A percentile compares a stretch with the other conserved stretches of the same genome.
These are phyloP conservation scores for Polymyxa betae DNA, from an alignment of 208 protist species.

Conservation along the genomic window DNA sequence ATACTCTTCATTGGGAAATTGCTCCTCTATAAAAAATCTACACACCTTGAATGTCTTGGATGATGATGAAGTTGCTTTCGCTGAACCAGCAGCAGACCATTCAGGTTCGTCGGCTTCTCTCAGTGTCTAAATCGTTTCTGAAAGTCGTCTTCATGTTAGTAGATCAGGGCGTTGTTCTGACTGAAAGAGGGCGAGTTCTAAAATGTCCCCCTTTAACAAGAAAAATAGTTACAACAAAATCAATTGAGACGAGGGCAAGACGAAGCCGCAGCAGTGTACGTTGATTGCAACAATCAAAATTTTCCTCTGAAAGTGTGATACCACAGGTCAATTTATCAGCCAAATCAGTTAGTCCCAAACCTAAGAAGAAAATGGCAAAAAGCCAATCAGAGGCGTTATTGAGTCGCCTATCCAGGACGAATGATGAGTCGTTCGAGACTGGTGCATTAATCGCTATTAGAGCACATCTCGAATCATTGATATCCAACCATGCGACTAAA, in stretches of 20 bases:
- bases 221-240: not conserved
- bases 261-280: too few species aligned
- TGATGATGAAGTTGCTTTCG: constrained; percentile 30
- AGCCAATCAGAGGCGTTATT: constrained; percentile 10
- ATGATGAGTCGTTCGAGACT: constrained; percentile 17
- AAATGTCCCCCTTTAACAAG: not conserved
- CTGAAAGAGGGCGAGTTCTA: not conserved
- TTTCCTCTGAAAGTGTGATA: too few species aligned
- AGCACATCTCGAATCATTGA: not conserved
- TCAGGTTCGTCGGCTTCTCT: too few species aligned
- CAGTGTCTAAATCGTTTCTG: too few species aligned
- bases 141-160: too few species aligned
- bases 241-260: not conserved
- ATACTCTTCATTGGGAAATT: not conserved
- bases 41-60: constrained; percentile 1
- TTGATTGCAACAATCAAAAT: too few species aligned
- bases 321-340: too few species aligned
- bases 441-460: constrained; percentile 21
- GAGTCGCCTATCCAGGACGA: not conserved
- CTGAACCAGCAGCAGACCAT: too few species aligned
- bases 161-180: not conserved
- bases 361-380: too few species aligned
- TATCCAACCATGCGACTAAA: not conserved
- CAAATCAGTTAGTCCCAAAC: too few species aligned
- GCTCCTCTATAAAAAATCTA: not conserved